phyloP scores from a whole-genome alignment of 331 rosid genomes.

The Acacia concinna region DNA sequence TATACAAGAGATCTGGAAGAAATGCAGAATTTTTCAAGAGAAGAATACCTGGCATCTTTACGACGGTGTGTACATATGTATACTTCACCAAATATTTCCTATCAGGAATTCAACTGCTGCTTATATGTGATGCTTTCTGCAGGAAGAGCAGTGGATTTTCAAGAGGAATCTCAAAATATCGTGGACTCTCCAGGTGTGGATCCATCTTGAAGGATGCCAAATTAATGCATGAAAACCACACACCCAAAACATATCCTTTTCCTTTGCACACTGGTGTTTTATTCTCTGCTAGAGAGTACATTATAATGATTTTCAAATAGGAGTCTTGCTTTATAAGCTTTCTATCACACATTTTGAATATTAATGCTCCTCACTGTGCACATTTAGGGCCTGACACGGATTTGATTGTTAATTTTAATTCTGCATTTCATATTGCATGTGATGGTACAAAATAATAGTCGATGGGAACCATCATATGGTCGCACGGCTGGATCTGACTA shows the following conservation, averaged over 20 bases:
- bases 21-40: conserved; percentile 94
- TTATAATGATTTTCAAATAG: background rate
- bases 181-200: conserved; percentile 85
- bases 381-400: conserved; percentile 22
- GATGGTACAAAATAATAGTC: conserved; percentile 49
- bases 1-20: conserved; percentile 97
- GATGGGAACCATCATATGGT: conserved; percentile 88
- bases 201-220: conserved; percentile 19
- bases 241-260: background rate
- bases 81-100: conserved; percentile 17
- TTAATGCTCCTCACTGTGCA: background rate
- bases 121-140: conserved; percentile 45
- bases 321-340: background rate
- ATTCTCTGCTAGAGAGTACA: background rate
- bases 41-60: conserved; percentile 96
- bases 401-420: conserved; percentile 31
- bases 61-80: conserved; percentile 52
- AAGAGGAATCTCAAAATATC: conserved; percentile 91
- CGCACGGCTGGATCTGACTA: conserved; percentile 79
- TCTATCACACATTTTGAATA: conserved; percentile 1
- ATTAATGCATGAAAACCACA: conserved; percentile 5
- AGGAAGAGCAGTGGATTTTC: conserved; percentile 99
- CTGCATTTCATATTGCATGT: conserved; percentile 40
- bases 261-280: background rate
- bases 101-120: conserved; percentile 21